Conservation (phyloP, 768 basidiomycete species). For the Mycena sanguinolenta region DNA sequence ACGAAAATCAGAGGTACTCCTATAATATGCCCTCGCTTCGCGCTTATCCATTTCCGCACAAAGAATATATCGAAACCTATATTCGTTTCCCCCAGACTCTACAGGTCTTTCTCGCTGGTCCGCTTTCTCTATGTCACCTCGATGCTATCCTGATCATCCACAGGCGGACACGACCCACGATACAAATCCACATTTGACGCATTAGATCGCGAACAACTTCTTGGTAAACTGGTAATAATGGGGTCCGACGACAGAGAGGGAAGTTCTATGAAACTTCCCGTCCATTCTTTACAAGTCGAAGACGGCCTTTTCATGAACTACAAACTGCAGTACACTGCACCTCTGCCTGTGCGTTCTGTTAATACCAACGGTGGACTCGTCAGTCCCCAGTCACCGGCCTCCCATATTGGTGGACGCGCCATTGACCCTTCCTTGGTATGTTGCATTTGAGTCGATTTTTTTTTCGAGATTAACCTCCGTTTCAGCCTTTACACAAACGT, state of each 20-base stretch:
- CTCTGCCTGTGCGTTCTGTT: conserved; percentile 53
- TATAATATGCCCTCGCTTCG: not conserved
- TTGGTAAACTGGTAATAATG: conserved; percentile 76
- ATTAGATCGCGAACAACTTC: conserved; percentile 71
- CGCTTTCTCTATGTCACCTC: conserved; percentile 36
- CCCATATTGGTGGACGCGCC: conserved; percentile 53
- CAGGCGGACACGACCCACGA: conserved; percentile 69
- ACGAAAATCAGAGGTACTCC: conserved; percentile 77
- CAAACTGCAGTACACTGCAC: conserved; percentile 55
- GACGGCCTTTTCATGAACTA: conserved; percentile 57
- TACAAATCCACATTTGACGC: conserved; percentile 70
- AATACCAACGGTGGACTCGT: conserved; percentile 72
- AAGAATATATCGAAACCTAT: conserved; percentile 78
- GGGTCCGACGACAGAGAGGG: conserved; percentile 57
- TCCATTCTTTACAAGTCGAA: conserved; percentile 68
- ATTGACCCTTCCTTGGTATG: conserved; percentile 78
- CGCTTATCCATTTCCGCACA: conserved; percentile 6
- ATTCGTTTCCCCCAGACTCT: conserved; percentile 81
- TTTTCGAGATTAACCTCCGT: not conserved
- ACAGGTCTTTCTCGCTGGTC: conserved; percentile 80
- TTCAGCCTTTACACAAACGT: conserved; percentile 85
- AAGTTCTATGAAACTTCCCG: conserved; percentile 61
- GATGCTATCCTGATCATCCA: not conserved
- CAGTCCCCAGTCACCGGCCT: conserved; percentile 74
- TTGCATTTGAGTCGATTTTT: conserved; percentile 20